phyloP scores from a whole-genome alignment of 768 basidiomycete genomes.

The Suillus cothurnatus region DNA sequence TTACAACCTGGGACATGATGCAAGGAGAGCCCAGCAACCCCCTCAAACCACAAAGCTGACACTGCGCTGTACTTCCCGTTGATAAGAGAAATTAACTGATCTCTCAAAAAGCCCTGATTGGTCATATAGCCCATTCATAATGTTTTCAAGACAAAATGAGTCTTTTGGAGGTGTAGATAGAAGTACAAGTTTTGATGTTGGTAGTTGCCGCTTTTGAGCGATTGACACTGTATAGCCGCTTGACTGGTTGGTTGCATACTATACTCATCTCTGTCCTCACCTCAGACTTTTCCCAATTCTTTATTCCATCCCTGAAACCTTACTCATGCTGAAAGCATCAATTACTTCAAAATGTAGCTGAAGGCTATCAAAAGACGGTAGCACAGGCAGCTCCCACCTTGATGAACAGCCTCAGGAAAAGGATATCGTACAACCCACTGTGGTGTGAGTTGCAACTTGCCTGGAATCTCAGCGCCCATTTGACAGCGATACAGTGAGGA shows the following conservation, averaged over 20 bases:
- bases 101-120: too few relatives aligned
- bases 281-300: too few relatives aligned
- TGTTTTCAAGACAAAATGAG: background rate
- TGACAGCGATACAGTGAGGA: background rate
- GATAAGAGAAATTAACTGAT: too few relatives aligned
- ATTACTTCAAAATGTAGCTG: background rate
- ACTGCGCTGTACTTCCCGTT: too few relatives aligned
- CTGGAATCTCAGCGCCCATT: background rate
- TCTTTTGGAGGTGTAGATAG: conserved; percentile 8
- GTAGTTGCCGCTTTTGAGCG: background rate
- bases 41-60: too few relatives aligned
- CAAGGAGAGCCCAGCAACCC: too few relatives aligned
- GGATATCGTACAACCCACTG: background rate
- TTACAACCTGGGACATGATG: too few relatives aligned
- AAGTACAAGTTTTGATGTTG: background rate
- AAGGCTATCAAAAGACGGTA: background rate
- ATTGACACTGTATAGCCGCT: too few relatives aligned
- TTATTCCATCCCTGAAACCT: too few relatives aligned
- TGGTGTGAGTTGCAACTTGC: background rate
- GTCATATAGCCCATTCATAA: background rate
- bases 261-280: too few relatives aligned
- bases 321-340: background rate
- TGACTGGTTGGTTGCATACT: too few relatives aligned
- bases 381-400: background rate
- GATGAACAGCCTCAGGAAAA: background rate